Base-by-base conservation (phyloP, 1,284 basidiomycete genomes). In the Puccinia hordei region DNA sequence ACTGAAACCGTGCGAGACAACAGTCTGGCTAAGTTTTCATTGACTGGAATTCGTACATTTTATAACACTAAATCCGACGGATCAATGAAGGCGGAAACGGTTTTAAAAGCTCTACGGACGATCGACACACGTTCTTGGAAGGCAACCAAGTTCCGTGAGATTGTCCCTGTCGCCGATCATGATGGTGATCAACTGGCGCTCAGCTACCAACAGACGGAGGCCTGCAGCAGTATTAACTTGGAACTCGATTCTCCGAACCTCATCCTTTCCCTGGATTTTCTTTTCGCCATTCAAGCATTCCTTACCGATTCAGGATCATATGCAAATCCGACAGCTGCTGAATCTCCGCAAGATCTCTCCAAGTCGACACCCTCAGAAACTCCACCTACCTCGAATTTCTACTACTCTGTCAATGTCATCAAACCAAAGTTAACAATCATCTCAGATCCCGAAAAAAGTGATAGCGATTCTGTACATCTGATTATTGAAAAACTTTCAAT, bases 121-220 rank as follows among this genome's bases (percentile, higher is more conserved):
- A 91, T 90, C 84, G 97, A 96, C 85, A 98, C 92, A 5, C 89
- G 92, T 68, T 89, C 92, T 0, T 93, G 93, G 9, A 89, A 88
- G 79, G 84, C 84, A 22, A 92, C 93, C 24, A 92, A 90, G 84
- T 98, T 96, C 88, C 90, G 96, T 68, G 96, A 99, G 85, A 95
- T 99, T 81, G 93, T 99, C 81, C 97, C 97, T 0, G 91, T 94
- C 17, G 92, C 93, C 41, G 89, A 91, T 82, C 93, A 98, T 84
- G 90, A 92, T 82, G 90, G 94, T 41, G 94, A 98, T 83, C 97
- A 96, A 82, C 92, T 99, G 84, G 98, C 98, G 93, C 86, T 98
- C 65, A 89, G 95, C 80, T 98, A 93, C 85, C 92, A 93, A 3
- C 90, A 89, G 83, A 89, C 93, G 9, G 85, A 87, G 33, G 86